These are phyloP conservation scores for Mallotus repandus DNA, from an alignment of 441 rosid genomes.

Conservation along the genomic window DNA sequence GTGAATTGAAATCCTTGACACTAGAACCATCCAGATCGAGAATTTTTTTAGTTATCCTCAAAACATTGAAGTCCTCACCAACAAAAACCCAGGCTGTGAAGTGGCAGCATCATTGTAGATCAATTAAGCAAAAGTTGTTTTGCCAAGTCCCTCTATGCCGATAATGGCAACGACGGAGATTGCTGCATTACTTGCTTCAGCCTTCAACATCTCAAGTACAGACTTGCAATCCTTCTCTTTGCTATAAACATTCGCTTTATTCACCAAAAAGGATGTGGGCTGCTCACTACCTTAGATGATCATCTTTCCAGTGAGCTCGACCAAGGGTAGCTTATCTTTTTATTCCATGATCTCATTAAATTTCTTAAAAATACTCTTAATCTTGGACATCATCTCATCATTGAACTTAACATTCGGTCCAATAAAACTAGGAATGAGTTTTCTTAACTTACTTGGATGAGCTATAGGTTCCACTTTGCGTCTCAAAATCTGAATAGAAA, in stretches of 20 bases:
- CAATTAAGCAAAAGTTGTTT: slow-evolving; percentile 12
- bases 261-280: slow-evolving; percentile 7
- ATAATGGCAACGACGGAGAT: slow-evolving; percentile 7
- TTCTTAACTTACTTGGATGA: background rate
- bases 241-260: background rate
- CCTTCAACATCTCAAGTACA: background rate
- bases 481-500: slow-evolving; percentile 10
- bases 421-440: background rate
- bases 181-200: background rate
- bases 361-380: background rate
- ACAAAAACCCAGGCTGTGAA: slow-evolving; percentile 24
- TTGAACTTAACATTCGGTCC: background rate
- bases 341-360: background rate
- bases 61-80: slow-evolving; percentile 20
- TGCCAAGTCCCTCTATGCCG: slow-evolving; percentile 10
- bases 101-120: slow-evolving; percentile 6
- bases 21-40: background rate
- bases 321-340: background rate
- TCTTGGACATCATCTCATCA: background rate
- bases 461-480: background rate
- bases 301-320: background rate
- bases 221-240: background rate
- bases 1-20: slow-evolving; percentile 3
- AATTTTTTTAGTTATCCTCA: slow-evolving; percentile 8
- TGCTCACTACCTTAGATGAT: background rate